Percentiles rank a stretch among this genome's conserved stretches.
phyloP scores from a whole-genome alignment of 495 filamentous ascomycete species.

The Penicillium arizonense region DNA sequence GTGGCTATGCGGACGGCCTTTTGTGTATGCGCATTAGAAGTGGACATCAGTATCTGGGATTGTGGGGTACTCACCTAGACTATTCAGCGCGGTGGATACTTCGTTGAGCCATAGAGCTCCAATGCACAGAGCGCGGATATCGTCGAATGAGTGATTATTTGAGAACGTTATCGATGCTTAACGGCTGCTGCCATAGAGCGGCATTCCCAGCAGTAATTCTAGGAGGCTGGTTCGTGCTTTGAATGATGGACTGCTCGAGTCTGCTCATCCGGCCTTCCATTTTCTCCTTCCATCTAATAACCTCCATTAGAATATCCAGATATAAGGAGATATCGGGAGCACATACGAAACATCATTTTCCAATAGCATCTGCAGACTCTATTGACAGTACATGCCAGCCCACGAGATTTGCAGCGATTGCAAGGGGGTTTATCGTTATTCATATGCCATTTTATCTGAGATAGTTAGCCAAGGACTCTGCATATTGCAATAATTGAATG shows the following conservation, averaged over 20 bases:
- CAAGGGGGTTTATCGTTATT: constrained; percentile 4
- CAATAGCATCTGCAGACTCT: constrained; percentile 11
- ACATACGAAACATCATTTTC: constrained; percentile 12
- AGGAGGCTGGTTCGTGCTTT: not conserved
- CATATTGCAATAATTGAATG: no score
- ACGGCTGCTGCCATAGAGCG: no score
- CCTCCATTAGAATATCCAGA: no score
- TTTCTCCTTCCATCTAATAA: constrained; percentile 5
- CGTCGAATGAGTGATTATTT: constrained; percentile 4
- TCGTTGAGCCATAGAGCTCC: constrained; percentile 15
- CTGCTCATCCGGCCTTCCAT: constrained; percentile 5
- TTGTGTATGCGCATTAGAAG: not conserved
- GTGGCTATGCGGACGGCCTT: constrained; percentile 12
- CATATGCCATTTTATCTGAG: constrained; percentile 12
- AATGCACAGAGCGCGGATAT: constrained; percentile 12
- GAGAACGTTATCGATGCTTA: not conserved
- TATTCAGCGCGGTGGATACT: constrained; percentile 4
- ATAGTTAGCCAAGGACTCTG: no score
- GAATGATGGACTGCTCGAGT: constrained; percentile 1
- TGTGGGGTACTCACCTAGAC: constrained; percentile 1
- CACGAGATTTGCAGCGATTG: constrained; percentile 7
- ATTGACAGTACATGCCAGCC: constrained; percentile 11
- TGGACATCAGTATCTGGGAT: no score
- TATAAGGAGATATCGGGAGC: not conserved
- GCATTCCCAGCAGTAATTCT: not conserved